Evolutionary conservation across 225 moss, liverwort and hornwort genomes (phyloP).

Genomic region (Marchantia paleacea): DNA sequence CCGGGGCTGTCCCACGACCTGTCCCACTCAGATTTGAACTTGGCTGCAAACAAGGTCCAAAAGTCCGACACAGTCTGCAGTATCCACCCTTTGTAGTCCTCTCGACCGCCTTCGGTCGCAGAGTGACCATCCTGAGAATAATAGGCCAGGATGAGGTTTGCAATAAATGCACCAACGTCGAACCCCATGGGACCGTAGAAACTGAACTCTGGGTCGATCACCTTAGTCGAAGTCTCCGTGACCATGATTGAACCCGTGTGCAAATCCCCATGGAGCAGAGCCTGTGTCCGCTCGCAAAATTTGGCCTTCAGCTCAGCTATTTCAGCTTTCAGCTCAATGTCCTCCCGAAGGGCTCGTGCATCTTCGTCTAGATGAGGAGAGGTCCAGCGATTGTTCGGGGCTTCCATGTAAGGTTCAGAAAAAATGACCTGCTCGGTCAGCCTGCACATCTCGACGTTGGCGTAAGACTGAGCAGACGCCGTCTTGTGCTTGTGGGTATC

Average conservation of each 20-base stretch:
- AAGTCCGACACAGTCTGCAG: constrained; percentile 58
- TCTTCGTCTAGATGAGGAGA: constrained; percentile 80
- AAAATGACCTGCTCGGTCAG: constrained; percentile 92
- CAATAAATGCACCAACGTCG: constrained; percentile 83
- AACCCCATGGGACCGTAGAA: constrained; percentile 95
- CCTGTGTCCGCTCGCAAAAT: constrained; percentile 73
- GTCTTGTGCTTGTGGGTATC: constrained; percentile 67
- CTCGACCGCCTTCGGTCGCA: constrained; percentile 51
- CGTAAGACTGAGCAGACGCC: constrained; percentile 63
- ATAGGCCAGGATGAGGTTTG: constrained; percentile 75
- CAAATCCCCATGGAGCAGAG: constrained; percentile 83
- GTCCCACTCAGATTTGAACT: constrained; percentile 63
- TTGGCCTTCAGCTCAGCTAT: constrained; percentile 74
- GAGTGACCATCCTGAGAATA: constrained; percentile 87
- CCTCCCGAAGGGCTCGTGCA: constrained; percentile 61
- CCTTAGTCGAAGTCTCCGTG: constrained; percentile 75
- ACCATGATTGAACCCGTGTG: constrained; percentile 96
- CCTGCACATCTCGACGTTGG: constrained; percentile 91
- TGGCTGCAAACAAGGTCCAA: constrained; percentile 63
- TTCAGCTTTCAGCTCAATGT: constrained; percentile 62
- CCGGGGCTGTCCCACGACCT: constrained; percentile 53
- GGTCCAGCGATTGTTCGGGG: constrained; percentile 82
- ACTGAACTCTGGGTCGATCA: constrained; percentile 89
- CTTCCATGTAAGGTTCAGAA: constrained; percentile 84
- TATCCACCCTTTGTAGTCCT: constrained; percentile 79